Evolutionary conservation across 2,329 filamentous ascomycete species (phyloP), one percentile per base, ranked within the genome.

Genomic region (Colletotrichum abscissum): DNA sequence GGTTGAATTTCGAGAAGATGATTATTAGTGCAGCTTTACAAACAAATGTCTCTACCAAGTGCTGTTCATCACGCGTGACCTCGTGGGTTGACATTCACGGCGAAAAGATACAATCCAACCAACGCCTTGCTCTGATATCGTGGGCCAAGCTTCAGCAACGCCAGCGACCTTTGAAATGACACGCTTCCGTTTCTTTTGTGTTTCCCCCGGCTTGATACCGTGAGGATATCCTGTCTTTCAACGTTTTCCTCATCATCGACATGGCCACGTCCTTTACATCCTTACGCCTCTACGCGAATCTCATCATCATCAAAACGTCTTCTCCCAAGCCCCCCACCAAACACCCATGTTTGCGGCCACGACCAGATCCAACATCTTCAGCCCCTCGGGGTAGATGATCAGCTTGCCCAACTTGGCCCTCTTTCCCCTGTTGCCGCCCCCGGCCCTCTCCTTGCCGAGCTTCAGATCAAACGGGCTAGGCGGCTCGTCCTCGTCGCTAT

Each of bases 351-450:
- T 98, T 12, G 95, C 93, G 4, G 96, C 94, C 24, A 99, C 94
- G 0, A 97, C 87, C 72, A 99, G 82, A 86, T 99, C 97, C 78
- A 98, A 83, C 96, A 99, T 98, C 86, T 97, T 97, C 76, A 97
- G 84, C 0, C 97, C 97, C 78, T 97, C 95, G 69, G 96, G 92
- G 77, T 95, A 91, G 49, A 99, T 89, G 64, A 98, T 95, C 64
- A 99, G 85, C 83, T 98, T 99, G 0, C 96, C 97, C 77, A 99
- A 85, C 85, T 99, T 99, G 4, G 95, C 95, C 78, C 94, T 91
- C 81, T 94, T 95, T 0, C 96, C 96, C 57, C 92, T 89, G 79
- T 94, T 93, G 0, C 96, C 96, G 26, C 96, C 96, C 1, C 96
- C 96, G 0, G 95, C 95, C 69, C 89, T 90, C 82, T 98, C 96